These are phyloP conservation scores for Akanthomyces uredinophilus DNA, from an alignment of 2,329 filamentous ascomycete species.

Conservation along the genomic window DNA sequence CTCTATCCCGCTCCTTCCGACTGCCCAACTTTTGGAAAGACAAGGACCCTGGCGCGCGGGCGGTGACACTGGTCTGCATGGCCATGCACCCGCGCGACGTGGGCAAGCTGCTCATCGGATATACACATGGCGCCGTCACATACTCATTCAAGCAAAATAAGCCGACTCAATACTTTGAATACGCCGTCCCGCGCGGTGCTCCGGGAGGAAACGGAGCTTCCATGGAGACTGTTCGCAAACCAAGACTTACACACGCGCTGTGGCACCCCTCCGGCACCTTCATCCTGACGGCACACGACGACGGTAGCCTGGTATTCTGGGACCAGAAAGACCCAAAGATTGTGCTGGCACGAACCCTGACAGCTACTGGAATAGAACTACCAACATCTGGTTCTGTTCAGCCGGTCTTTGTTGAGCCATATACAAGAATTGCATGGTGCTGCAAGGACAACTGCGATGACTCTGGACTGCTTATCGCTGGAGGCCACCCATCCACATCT, in stretches of 20 bases:
- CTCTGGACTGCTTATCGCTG: conserved; percentile 80
- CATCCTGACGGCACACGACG: conserved; percentile 79
- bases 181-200: conserved; percentile 74
- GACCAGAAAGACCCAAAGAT: conserved; percentile 83
- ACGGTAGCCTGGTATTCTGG: conserved; percentile 90
- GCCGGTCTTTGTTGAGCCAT: conserved; percentile 63
- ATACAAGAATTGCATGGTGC: conserved; percentile 82
- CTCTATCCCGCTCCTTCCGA: conserved; percentile 63
- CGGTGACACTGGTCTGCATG: conserved; percentile 63
- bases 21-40: conserved; percentile 85
- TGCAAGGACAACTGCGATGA: conserved; percentile 92
- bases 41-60: conserved; percentile 60
- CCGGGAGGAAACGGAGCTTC: conserved; percentile 71
- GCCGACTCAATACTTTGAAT: conserved; percentile 73
- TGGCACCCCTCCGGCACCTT: conserved; percentile 97
- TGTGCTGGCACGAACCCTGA: conserved; percentile 75
- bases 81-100: conserved; percentile 88
- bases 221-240: conserved; percentile 59
- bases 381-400: conserved; percentile 48
- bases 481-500: conserved; percentile 65
- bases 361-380: conserved; percentile 67
- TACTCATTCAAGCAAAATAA: conserved; percentile 94
- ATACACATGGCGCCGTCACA: conserved; percentile 77
- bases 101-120: conserved; percentile 86
- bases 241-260: conserved; percentile 72